Percentiles rank a stretch among this genome's conserved stretches.
Conservation (phyloP, 768 basidiomycete species). For the Hebeloma cylindrosporum region DNA sequence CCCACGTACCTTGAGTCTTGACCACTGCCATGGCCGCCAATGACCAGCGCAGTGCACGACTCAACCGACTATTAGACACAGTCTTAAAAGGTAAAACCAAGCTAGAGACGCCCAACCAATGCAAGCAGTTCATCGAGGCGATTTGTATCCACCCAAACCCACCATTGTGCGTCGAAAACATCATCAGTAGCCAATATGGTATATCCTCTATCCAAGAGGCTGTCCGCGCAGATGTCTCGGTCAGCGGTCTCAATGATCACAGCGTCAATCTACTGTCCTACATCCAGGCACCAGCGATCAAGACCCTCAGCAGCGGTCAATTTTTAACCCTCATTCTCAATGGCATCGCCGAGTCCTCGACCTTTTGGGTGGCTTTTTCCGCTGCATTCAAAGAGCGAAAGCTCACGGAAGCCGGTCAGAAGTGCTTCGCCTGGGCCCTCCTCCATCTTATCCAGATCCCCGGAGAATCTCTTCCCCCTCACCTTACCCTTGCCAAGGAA, state of each 20-base stretch:
- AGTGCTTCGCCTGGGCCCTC: constrained; percentile 49
- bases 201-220: constrained; percentile 38
- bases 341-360: constrained; percentile 45
- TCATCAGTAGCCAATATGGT: constrained; percentile 38
- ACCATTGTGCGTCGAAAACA: constrained; percentile 33
- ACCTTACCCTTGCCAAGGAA: constrained; percentile 36
- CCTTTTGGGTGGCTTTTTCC: constrained; percentile 47
- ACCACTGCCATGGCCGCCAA: constrained; percentile 6
- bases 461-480: constrained; percentile 30
- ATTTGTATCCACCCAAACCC: constrained; percentile 42
- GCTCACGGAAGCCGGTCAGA: constrained; percentile 35
- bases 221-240: constrained; percentile 39
- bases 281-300: constrained; percentile 37
- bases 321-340: constrained; percentile 39
- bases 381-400: constrained; percentile 30
- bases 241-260: constrained; percentile 42
- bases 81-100: constrained; percentile 5
- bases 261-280: constrained; percentile 37
- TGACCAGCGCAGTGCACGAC: constrained; percentile 10
- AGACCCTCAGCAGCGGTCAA: constrained; percentile 40
- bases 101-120: constrained; percentile 26
- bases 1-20: constrained; percentile 3
- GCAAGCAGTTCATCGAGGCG: constrained; percentile 44
- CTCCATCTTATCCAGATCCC: constrained; percentile 46
- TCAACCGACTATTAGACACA: constrained; percentile 7